Conservation (phyloP, 768 basidiomycete species). For the Suillus brevipes region DNA sequence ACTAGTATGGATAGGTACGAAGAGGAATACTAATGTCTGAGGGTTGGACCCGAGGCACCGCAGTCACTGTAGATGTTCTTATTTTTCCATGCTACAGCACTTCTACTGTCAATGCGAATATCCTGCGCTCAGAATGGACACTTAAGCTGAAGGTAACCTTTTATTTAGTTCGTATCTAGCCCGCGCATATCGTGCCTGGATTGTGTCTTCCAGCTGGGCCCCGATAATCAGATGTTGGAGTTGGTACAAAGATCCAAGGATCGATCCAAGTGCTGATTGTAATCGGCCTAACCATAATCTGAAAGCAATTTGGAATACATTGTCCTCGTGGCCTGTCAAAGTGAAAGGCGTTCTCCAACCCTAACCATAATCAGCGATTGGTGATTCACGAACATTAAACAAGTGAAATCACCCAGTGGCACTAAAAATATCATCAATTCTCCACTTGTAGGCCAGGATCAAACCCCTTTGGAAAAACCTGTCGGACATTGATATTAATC, state of each 20-base stretch:
- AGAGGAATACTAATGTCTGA: slow-evolving; percentile 25
- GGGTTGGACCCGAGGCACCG: slow-evolving; percentile 1
- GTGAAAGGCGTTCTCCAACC: not conserved
- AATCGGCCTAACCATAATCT: not conserved
- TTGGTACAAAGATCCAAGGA: not conserved
- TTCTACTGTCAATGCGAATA: not conserved
- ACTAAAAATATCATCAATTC: not conserved
- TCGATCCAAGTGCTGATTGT: not conserved
- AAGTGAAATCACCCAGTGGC: not conserved
- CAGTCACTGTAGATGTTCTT: not conserved
- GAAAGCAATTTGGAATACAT: slow-evolving; percentile 1
- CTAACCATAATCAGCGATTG: not conserved
- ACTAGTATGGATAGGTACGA: slow-evolving; percentile 29
- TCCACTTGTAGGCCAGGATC: slow-evolving; percentile 26
- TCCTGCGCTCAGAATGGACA: not conserved
- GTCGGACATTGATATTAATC: slow-evolving; percentile 91
- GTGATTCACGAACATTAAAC: not conserved
- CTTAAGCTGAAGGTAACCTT: not conserved
- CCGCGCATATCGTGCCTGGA: not conserved
- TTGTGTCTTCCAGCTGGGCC: not conserved
- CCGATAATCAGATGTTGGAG: not conserved
- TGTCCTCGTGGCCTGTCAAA: slow-evolving; percentile 11
- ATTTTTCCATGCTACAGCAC: not conserved
- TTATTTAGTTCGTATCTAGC: not conserved
- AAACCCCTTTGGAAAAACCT: slow-evolving; percentile 80